Conservation (phyloP, 345 rosid species). For the Boechera divaricarpa region DNA sequence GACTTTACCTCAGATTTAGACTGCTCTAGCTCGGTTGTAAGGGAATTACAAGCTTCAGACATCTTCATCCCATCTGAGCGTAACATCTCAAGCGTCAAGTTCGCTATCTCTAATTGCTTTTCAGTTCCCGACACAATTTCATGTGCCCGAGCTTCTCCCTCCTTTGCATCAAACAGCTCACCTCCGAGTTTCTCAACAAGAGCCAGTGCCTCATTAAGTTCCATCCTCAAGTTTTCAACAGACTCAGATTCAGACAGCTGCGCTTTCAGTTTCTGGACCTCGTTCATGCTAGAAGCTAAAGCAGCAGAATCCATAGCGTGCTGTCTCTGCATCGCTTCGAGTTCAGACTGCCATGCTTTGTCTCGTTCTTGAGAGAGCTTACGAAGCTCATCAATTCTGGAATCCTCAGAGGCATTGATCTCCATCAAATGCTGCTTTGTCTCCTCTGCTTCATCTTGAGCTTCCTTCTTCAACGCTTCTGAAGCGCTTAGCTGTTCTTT, state of each 20-base stretch:
- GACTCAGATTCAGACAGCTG: constrained; percentile 80
- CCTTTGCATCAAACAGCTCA: constrained; percentile 68
- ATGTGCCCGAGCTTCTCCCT: constrained; percentile 76
- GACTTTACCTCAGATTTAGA: constrained; percentile 63
- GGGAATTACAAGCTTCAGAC: constrained; percentile 62
- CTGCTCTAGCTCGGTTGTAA: constrained; percentile 67
- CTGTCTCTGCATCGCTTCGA: constrained; percentile 92
- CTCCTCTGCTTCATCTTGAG: constrained; percentile 80
- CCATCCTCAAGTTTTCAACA: constrained; percentile 63
- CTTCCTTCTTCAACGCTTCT: constrained; percentile 72
- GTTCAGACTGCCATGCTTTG: constrained; percentile 94
- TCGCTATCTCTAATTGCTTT: constrained; percentile 69
- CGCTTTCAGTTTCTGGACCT: constrained; percentile 83
- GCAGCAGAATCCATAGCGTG: constrained; percentile 83
- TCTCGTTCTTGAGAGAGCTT: constrained; percentile 89
- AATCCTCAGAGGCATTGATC: constrained; percentile 80
- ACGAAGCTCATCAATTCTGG: constrained; percentile 76
- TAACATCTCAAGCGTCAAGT: constrained; percentile 64
- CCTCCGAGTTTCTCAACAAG: constrained; percentile 70
- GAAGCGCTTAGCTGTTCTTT: constrained; percentile 75
- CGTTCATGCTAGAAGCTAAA: constrained; percentile 79
- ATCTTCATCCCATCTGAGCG: constrained; percentile 64
- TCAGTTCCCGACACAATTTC: constrained; percentile 61
- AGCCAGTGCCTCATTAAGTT: constrained; percentile 68
- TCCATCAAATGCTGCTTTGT: constrained; percentile 75